phyloP scores from a whole-genome alignment of 352 stramenopile species.

The Albugo laibachii region DNA sequence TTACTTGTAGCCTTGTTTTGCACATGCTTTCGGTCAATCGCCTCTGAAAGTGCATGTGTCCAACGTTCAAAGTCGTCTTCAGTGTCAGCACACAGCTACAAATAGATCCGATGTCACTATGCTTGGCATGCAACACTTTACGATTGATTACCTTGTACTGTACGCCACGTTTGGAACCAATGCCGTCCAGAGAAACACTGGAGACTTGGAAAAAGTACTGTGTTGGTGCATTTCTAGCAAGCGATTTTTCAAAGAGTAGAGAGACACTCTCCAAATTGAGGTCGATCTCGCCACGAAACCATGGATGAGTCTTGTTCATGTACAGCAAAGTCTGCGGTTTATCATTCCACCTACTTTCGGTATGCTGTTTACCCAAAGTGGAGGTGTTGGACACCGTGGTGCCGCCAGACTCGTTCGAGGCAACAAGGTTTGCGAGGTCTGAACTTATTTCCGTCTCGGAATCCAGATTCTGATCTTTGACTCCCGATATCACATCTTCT shows the following conservation, averaged over 20 bases:
- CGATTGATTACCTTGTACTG: conserved; percentile 48
- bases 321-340: conserved; percentile 38
- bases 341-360: too few species aligned
- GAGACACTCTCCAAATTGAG: conserved; percentile 56
- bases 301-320: conserved; percentile 54
- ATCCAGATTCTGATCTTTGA: conserved; percentile 4
- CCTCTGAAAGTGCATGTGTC: conserved; percentile 51
- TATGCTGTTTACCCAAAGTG: neutral
- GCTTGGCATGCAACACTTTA: neutral
- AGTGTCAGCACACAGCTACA: conserved; percentile 46
- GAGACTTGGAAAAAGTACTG: conserved; percentile 75
- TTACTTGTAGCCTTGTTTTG: conserved; percentile 8
- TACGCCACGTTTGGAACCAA: conserved; percentile 59
- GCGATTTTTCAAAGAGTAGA: conserved; percentile 60
- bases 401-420: conserved; percentile 6
- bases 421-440: too few species aligned
- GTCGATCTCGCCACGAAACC: conserved; percentile 59
- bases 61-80: conserved; percentile 61
- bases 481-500: neutral
- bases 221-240: conserved; percentile 53
- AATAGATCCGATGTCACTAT: neutral
- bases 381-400: neutral
- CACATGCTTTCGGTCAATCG: conserved; percentile 54
- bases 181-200: conserved; percentile 45
- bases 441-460: neutral